Evolutionary conservation across 306 rosid species (phyloP).

Genomic region (Rosa persica): DNA sequence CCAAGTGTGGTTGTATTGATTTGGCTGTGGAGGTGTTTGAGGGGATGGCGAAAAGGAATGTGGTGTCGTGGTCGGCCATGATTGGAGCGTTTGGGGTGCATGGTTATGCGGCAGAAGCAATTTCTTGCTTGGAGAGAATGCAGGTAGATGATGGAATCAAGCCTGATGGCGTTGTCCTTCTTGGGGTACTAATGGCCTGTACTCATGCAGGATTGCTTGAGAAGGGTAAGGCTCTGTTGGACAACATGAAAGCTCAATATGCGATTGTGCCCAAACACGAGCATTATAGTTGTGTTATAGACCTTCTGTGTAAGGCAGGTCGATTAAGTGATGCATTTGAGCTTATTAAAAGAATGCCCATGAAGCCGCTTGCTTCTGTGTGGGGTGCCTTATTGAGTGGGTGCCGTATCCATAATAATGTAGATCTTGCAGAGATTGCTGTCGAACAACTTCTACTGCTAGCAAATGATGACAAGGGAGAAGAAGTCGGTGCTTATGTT

Average conservation of each 20-base stretch:
- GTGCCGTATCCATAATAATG: slow-evolving; percentile 31
- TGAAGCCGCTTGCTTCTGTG: slow-evolving; percentile 50
- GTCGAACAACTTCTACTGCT: slow-evolving; percentile 35
- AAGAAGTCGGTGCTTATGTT: slow-evolving; percentile 41
- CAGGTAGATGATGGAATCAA: slow-evolving; percentile 33
- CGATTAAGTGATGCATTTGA: slow-evolving; percentile 31
- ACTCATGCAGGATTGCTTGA: slow-evolving; percentile 39
- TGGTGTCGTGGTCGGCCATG: slow-evolving; percentile 49
- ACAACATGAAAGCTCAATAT: slow-evolving; percentile 34
- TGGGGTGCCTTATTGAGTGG: slow-evolving; percentile 52
- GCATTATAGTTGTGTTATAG: slow-evolving; percentile 46
- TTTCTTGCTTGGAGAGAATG: slow-evolving; percentile 39
- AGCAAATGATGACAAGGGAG: slow-evolving; percentile 28
- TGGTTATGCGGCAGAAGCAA: slow-evolving; percentile 30
- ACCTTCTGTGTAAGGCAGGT: slow-evolving; percentile 44
- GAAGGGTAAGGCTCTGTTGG: slow-evolving; percentile 32
- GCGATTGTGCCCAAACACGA: slow-evolving; percentile 40
- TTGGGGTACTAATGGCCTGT: slow-evolving; percentile 39
- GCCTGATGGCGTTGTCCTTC: slow-evolving; percentile 47
- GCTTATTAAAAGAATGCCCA: slow-evolving; percentile 42
- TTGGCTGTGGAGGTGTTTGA: slow-evolving; percentile 43
- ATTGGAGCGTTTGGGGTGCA: slow-evolving; percentile 39
- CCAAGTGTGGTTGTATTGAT: slow-evolving; percentile 42
- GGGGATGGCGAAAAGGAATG: slow-evolving; percentile 37
- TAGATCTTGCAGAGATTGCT: slow-evolving; percentile 46